phyloP scores from a whole-genome alignment of 805 yeast species.

The Barnettozyma populi region DNA sequence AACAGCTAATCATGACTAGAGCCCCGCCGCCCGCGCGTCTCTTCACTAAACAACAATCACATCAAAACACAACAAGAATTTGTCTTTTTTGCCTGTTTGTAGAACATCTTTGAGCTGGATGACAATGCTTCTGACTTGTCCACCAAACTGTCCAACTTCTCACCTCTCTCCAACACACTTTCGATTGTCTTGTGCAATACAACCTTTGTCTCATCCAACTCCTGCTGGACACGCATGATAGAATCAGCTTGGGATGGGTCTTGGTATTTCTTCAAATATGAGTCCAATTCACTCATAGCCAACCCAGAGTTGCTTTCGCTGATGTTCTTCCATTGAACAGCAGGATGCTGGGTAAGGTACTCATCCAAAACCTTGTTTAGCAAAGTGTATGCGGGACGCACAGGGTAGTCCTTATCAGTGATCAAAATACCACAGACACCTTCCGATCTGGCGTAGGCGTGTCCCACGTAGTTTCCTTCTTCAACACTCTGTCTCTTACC shows the following conservation, averaged over 20 bases:
- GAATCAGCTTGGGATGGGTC: slow-evolving; percentile 97
- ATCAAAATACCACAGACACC: slow-evolving; percentile 89
- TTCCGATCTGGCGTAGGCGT: slow-evolving; percentile 83
- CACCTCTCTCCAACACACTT: slow-evolving; percentile 91
- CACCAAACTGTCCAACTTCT: slow-evolving; percentile 87
- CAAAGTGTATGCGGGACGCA: slow-evolving; percentile 91
- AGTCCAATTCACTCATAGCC: slow-evolving; percentile 54
- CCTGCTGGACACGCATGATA: slow-evolving; percentile 94
- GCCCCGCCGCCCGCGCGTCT: no score
- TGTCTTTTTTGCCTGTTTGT: slow-evolving; percentile 93
- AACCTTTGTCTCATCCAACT: slow-evolving; percentile 94
- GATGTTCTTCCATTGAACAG: slow-evolving; percentile 56
- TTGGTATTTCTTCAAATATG: slow-evolving; percentile 78
- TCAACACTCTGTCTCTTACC: slow-evolving; percentile 95
- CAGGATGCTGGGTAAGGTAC: slow-evolving; percentile 77
- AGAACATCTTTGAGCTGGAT: slow-evolving; percentile 85
- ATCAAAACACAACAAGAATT: slow-evolving; percentile 82
- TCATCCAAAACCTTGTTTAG: slow-evolving; percentile 90
- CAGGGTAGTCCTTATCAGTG: slow-evolving; percentile 94
- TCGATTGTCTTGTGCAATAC: slow-evolving; percentile 95
- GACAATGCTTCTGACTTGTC: slow-evolving; percentile 94
- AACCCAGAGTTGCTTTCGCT: slow-evolving; percentile 41
- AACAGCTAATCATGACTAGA: neutral
- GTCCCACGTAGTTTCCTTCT: slow-evolving; percentile 82
- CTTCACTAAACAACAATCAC: slow-evolving; percentile 28